Base-by-base conservation (phyloP, 148 eudicot genomes). In the Hydrangea macrophylla region DNA sequence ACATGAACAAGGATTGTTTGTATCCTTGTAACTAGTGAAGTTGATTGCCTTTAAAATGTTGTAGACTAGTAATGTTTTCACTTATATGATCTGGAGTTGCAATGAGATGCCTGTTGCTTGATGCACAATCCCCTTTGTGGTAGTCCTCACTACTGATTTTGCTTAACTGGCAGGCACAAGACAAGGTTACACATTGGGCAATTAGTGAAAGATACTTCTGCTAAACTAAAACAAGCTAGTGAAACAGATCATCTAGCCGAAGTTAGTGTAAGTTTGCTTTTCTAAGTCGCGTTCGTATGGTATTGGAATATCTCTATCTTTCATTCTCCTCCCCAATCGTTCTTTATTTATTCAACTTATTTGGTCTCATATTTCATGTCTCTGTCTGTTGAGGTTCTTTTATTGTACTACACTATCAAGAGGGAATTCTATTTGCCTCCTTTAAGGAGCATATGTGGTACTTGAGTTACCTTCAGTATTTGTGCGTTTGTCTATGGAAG, bases 171-270 rank as follows among this genome's bases (percentile, higher is more conserved):
- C 69, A 89, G 92, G 82, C 95, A 86, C 76, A 89, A 89, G 78
- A 88, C 95, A 59, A 78, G 96, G 81, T 65, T 85, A 48, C 92
- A 92, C 63, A 85, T 92, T 76, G 90, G 87, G 70, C 90, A 89
- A 71, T 64, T 89, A 70, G 92, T 92, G 61, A 92, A 92, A 69
- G 92, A 92, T 72, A 89, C 97, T 54, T 89, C 92, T 53, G 87
- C 82, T 40, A 87, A 85, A 80, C 97, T 92, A 56, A 92, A 87
- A 86, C 90, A 82, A 82, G 97, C 96, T 69, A 92, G 92, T 64
- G 96, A 87, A 37, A 74, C 81, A 63, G 90, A 92, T 75, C 90
- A 87, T 74, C 77, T 26, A 60, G 72, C 58, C 60, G 83, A 79
- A 80, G 90, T 89, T 73, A 85, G 81, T 66, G 97, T 86, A 83